Conservation (phyloP, 1,139 yeast species). For the Geotrichum australiense region DNA sequence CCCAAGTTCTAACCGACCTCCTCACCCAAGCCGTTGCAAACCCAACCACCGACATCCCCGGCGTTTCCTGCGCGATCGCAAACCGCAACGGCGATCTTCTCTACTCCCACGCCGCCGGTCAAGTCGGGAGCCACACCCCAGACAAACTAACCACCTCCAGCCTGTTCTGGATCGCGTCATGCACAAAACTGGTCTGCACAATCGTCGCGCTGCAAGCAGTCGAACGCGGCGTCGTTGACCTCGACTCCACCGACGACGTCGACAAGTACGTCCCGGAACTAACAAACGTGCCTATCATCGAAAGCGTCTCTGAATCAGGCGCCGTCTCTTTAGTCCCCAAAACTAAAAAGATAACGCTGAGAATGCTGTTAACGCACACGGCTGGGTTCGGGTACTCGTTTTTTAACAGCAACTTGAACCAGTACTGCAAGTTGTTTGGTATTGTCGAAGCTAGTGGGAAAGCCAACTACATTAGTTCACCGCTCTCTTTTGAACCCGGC, state of each 20-base stretch:
- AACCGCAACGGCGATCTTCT: slow-evolving; percentile 18
- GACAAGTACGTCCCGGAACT: slow-evolving; percentile 40
- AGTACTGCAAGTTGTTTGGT: slow-evolving; percentile 16
- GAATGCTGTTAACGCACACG: slow-evolving; percentile 46
- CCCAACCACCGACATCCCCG: slow-evolving; percentile 13
- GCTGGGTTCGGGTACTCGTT: slow-evolving; percentile 27
- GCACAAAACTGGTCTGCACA: slow-evolving; percentile 45
- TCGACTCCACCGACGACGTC: slow-evolving; percentile 35
- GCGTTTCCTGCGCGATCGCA: slow-evolving; percentile 14
- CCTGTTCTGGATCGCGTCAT: slow-evolving; percentile 40
- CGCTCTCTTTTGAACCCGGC: slow-evolving; percentile 50
- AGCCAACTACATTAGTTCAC: slow-evolving; percentile 27
- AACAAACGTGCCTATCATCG: slow-evolving; percentile 39
- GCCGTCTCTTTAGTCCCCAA: slow-evolving; percentile 37
- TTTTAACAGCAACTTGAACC: slow-evolving; percentile 28
- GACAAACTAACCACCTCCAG: slow-evolving; percentile 30
- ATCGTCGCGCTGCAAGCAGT: slow-evolving; percentile 43
- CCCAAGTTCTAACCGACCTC: slow-evolving; percentile 7
- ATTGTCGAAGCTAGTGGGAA: slow-evolving; percentile 18
- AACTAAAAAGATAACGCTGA: slow-evolving; percentile 38
- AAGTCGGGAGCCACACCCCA: slow-evolving; percentile 23
- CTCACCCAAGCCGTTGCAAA: slow-evolving; percentile 14
- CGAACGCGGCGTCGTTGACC: slow-evolving; percentile 40
- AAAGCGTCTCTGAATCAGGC: slow-evolving; percentile 37
- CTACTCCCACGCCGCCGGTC: slow-evolving; percentile 22